These are phyloP conservation scores for Pythium sp. DNA, from an alignment of 352 stramenopile species.

Conservation along the genomic window DNA sequence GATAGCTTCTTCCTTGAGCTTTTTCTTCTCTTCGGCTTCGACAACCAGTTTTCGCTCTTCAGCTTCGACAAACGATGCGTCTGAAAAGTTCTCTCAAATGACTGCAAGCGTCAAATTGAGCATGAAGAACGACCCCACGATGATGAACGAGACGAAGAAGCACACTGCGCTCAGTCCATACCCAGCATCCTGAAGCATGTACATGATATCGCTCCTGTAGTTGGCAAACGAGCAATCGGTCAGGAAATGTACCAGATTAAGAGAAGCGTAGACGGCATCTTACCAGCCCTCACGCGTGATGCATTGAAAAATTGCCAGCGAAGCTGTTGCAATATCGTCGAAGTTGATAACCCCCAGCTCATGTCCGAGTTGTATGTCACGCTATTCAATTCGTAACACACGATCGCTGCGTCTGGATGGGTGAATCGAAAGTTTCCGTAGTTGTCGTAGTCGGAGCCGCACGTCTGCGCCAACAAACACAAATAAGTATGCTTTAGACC, in stretches of 20 bases:
- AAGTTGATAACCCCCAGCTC: constrained; percentile 86
- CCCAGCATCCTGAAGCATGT: constrained; percentile 56
- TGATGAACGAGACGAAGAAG: constrained; percentile 88
- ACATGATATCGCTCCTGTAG: constrained; percentile 59
- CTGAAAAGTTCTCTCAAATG: constrained; percentile 83
- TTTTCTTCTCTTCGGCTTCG: constrained; percentile 24
- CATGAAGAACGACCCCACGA: constrained; percentile 90
- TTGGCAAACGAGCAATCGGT: not conserved
- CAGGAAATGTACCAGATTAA: not conserved
- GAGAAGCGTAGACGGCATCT: not conserved
- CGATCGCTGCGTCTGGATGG: constrained; percentile 34
- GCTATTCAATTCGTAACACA: constrained; percentile 31
- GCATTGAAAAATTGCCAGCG: constrained; percentile 87
- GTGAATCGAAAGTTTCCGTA: constrained; percentile 69
- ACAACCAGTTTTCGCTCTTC: constrained; percentile 31
- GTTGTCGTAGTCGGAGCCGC: constrained; percentile 59
- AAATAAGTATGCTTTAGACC: not conserved
- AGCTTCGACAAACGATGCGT: constrained; percentile 52
- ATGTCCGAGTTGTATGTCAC: constrained; percentile 68
- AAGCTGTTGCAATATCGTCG: constrained; percentile 83
- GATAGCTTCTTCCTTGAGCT: constrained; percentile 23
- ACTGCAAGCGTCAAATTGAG: constrained; percentile 90
- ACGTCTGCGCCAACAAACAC: constrained; percentile 25
- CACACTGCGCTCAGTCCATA: constrained; percentile 46
- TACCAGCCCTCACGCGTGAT: constrained; percentile 92